A percentile compares a stretch with the other conserved stretches of the same genome.
phyloP scores from a whole-genome alignment of 768 basidiomycete species.

The Boletus vinaceobasis region DNA sequence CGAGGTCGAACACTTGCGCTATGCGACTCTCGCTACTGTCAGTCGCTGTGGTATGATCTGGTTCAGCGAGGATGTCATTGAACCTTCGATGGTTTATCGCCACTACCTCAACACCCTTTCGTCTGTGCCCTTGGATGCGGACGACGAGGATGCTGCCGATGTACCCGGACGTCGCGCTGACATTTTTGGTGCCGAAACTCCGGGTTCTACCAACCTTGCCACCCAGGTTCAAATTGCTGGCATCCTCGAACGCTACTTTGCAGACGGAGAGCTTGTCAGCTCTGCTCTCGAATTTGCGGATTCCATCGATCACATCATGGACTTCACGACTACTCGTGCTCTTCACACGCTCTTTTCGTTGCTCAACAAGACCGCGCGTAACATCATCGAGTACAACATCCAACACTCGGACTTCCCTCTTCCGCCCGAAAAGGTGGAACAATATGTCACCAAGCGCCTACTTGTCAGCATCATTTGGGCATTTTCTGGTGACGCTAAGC shows the following conservation, averaged over 20 bases:
- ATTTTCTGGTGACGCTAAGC: slow-evolving; percentile 93
- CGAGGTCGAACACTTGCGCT: slow-evolving; percentile 96
- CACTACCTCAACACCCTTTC: slow-evolving; percentile 82
- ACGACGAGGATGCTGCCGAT: slow-evolving; percentile 78
- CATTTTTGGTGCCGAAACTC: slow-evolving; percentile 39
- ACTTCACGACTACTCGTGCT: slow-evolving; percentile 88
- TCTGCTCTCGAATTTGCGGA: slow-evolving; percentile 76
- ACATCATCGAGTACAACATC: slow-evolving; percentile 90
- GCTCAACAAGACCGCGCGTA: slow-evolving; percentile 92
- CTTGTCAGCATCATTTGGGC: slow-evolving; percentile 96
- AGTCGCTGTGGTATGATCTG: slow-evolving; percentile 99
- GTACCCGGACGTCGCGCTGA: slow-evolving; percentile 60
- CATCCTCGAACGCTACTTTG: slow-evolving; percentile 81
- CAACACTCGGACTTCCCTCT: slow-evolving; percentile 96
- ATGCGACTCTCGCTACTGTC: slow-evolving; percentile 96
- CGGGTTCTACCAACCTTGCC: slow-evolving; percentile 57
- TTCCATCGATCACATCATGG: slow-evolving; percentile 97
- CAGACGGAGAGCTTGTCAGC: slow-evolving; percentile 75
- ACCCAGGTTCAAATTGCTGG: slow-evolving; percentile 74
- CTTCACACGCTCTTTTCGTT: slow-evolving; percentile 96
- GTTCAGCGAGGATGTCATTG: slow-evolving; percentile 97
- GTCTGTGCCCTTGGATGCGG: slow-evolving; percentile 74
- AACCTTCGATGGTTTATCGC: slow-evolving; percentile 86
- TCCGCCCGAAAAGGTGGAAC: slow-evolving; percentile 75
- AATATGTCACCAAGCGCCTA: slow-evolving; percentile 86